Evolutionary conservation across 352 stramenopile genomes (phyloP).

Genomic region (Elongisporangium anandrum): DNA sequence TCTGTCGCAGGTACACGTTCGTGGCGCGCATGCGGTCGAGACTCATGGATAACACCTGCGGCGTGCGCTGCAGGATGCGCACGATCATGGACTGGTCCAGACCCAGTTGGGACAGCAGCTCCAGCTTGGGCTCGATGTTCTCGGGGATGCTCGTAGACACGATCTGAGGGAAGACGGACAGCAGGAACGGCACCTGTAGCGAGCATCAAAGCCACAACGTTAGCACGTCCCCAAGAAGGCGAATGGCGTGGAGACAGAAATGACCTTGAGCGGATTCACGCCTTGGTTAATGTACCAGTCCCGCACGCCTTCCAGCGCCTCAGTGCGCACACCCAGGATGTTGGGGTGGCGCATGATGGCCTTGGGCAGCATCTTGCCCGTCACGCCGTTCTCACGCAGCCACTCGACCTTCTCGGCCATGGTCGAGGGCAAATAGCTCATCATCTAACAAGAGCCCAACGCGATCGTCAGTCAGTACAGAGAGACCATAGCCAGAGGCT

Average conservation of each 20-base stretch:
- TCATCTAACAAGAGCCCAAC: conserved; percentile 10
- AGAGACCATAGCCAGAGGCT: not conserved
- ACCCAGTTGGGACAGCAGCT: conserved; percentile 27
- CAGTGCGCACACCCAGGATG: conserved; percentile 27
- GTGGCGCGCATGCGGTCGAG: conserved; percentile 31
- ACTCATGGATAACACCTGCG: conserved; percentile 33
- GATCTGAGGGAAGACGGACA: conserved; percentile 41
- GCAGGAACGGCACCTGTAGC: conserved; percentile 47
- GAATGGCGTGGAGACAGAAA: not conserved
- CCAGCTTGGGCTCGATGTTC: conserved; percentile 44
- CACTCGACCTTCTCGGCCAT: conserved; percentile 37
- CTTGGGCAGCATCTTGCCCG: conserved; percentile 19
- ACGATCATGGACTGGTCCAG: conserved; percentile 28
- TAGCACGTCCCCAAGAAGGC: no score
- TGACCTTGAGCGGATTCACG: conserved; percentile 19
- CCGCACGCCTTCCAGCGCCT: conserved; percentile 20
- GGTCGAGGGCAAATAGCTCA: conserved; percentile 17
- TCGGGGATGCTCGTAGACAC: conserved; percentile 20
- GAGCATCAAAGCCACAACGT: not conserved
- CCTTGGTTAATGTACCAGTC: conserved; percentile 37
- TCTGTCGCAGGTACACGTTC: conserved; percentile 18
- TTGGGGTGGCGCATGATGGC: conserved; percentile 31
- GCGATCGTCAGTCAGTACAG: not conserved
- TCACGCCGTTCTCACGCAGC: conserved; percentile 26
- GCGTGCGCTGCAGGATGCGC: conserved; percentile 31